Evolutionary conservation across 352 stramenopile species (phyloP).

Genomic region (Discostella stelligera): DNA sequence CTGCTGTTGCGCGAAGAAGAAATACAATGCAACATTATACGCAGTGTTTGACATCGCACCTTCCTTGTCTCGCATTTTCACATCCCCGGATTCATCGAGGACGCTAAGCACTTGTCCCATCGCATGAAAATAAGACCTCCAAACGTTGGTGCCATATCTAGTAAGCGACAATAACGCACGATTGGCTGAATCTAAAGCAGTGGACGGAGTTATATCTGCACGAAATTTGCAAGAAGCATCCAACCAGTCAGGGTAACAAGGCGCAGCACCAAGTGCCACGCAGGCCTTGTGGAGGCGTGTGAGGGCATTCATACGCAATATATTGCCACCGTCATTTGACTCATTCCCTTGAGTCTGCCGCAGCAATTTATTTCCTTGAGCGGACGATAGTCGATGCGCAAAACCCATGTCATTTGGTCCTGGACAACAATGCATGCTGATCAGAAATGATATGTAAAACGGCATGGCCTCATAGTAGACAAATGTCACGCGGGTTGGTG

Average conservation of each 20-base stretch:
- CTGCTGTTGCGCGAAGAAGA: constrained; percentile 29
- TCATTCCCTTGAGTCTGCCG: constrained; percentile 12
- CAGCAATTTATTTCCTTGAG: constrained; percentile 18
- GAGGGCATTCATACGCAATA: constrained; percentile 36
- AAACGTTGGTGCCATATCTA: constrained; percentile 48
- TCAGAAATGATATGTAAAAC: constrained; percentile 65
- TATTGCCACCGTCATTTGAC: constrained; percentile 5
- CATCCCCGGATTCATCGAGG: background rate
- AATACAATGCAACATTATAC: constrained; percentile 17
- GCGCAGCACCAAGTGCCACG: constrained; percentile 60
- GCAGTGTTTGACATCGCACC: background rate
- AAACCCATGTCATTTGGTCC: constrained; percentile 55
- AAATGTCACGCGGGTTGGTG: constrained; percentile 30
- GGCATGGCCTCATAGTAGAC: constrained; percentile 60
- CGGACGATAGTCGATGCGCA: constrained; percentile 33
- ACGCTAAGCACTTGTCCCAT: constrained; percentile 33
- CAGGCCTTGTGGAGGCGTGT: constrained; percentile 61
- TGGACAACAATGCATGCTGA: constrained; percentile 57
- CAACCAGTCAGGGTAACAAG: constrained; percentile 77
- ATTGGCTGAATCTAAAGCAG: constrained; percentile 55
- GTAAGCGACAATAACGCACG: constrained; percentile 50
- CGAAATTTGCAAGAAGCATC: constrained; percentile 57
- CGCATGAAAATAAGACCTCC: constrained; percentile 49
- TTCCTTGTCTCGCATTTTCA: background rate
- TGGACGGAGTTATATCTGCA: constrained; percentile 34